A percentile compares a stretch with the other conserved stretches of the same genome.
These are phyloP conservation scores for Boletus coccyginus DNA, from an alignment of 768 basidiomycete species.

Conservation along the genomic window DNA sequence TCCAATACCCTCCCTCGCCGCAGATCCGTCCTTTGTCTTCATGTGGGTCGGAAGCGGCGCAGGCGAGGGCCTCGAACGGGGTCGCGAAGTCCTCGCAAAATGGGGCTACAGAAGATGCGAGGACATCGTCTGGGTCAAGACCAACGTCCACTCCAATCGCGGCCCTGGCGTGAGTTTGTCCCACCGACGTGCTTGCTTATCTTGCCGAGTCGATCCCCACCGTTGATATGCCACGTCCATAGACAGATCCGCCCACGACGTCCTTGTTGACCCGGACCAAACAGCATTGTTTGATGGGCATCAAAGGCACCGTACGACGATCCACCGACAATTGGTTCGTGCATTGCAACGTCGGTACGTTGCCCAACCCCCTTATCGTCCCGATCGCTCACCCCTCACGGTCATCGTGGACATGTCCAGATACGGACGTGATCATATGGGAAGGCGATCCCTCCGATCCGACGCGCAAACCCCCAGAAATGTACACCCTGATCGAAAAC, in stretches of 20 bases:
- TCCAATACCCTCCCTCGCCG: conserved; percentile 77
- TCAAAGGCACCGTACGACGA: conserved; percentile 92
- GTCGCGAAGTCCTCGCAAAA: conserved; percentile 83
- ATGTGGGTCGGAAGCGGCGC: conserved; percentile 95
- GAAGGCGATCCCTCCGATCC: conserved; percentile 87
- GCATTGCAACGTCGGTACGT: conserved; percentile 93
- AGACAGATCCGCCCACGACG: conserved; percentile 85
- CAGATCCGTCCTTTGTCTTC: conserved; percentile 92
- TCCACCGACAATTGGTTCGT: conserved; percentile 96
- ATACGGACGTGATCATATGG: conserved; percentile 97
- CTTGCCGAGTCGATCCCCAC: not conserved
- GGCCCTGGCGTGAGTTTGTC: conserved; percentile 66
- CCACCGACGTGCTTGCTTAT: not conserved
- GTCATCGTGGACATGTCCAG: conserved; percentile 35
- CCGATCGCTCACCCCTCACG: not conserved
- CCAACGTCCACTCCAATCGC: conserved; percentile 68
- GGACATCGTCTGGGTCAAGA: conserved; percentile 98
- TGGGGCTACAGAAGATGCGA: conserved; percentile 97
- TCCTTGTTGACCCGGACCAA: conserved; percentile 87
- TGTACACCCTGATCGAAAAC: conserved; percentile 95
- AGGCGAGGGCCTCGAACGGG: conserved; percentile 86
- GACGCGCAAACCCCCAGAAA: conserved; percentile 87
- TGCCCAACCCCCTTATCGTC: not conserved
- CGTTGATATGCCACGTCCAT: conserved; percentile 3
- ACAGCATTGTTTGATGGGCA: conserved; percentile 96